Conservation (phyloP, 805 yeast genomes). For the Starmerella kuoi region DNA sequence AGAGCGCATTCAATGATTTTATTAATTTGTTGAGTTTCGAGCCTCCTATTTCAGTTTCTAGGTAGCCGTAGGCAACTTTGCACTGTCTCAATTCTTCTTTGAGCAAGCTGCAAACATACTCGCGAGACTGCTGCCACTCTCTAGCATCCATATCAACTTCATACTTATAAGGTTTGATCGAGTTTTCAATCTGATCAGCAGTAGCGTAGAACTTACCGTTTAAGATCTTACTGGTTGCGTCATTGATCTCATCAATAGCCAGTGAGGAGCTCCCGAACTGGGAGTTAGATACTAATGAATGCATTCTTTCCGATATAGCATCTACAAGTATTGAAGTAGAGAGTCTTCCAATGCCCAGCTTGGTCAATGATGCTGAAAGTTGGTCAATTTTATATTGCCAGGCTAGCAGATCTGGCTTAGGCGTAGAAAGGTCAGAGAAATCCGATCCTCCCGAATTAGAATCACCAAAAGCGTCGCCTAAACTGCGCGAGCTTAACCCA, state of each 20-base stretch:
- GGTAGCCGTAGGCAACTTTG: constrained; percentile 43
- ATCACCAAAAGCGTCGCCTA: background rate
- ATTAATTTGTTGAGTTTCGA: constrained; percentile 74
- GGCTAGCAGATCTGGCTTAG: constrained; percentile 55
- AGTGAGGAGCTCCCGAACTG: constrained; percentile 75
- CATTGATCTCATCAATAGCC: constrained; percentile 67
- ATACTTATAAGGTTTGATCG: constrained; percentile 94
- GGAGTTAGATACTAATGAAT: constrained; percentile 58
- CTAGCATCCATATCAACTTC: constrained; percentile 93
- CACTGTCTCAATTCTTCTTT: constrained; percentile 83
- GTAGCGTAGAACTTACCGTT: constrained; percentile 74
- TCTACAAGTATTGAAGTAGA: constrained; percentile 74
- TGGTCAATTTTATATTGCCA: constrained; percentile 85
- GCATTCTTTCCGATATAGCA: constrained; percentile 66
- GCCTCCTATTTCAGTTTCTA: constrained; percentile 68
- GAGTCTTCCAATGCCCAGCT: constrained; percentile 84
- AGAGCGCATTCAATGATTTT: constrained; percentile 40
- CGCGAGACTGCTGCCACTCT: constrained; percentile 78
- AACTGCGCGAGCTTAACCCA: constrained; percentile 4
- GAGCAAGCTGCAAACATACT: constrained; percentile 57
- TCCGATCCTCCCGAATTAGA: constrained; percentile 1
- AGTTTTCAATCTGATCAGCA: constrained; percentile 96
- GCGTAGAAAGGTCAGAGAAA: constrained; percentile 43
- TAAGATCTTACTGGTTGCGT: constrained; percentile 72
- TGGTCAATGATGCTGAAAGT: constrained; percentile 72